Conservation (phyloP, 2,329 filamentous ascomycete species). For the Scleromitrula shiraiana region DNA sequence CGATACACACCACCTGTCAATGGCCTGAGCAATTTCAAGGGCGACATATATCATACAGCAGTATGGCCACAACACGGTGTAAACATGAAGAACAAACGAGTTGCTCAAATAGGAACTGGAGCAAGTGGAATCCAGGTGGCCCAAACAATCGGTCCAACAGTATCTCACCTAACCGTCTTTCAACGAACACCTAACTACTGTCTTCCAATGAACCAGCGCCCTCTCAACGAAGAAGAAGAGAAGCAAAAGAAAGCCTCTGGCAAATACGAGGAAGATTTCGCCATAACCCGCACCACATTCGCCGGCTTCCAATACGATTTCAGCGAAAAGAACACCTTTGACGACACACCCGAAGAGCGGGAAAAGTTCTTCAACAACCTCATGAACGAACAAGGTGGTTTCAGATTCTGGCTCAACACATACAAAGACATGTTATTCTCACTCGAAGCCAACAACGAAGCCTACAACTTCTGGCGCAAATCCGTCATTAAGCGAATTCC, state of each 20-base stretch:
- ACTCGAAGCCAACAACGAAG: slow-evolving; percentile 23
- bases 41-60: slow-evolving; percentile 22
- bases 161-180: slow-evolving; percentile 39
- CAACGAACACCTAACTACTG: slow-evolving; percentile 46
- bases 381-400: slow-evolving; percentile 23
- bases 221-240: slow-evolving; percentile 26
- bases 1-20: slow-evolving; percentile 19
- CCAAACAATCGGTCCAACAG: slow-evolving; percentile 26
- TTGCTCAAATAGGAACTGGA: slow-evolving; percentile 18
- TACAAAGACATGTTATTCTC: slow-evolving; percentile 28
- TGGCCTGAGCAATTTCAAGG: slow-evolving; percentile 23
- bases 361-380: slow-evolving; percentile 31
- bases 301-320: slow-evolving; percentile 28
- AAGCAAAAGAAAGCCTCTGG: slow-evolving; percentile 15
- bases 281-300: slow-evolving; percentile 20
- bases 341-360: slow-evolving; percentile 29
- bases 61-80: slow-evolving; percentile 31
- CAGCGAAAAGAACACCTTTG: slow-evolving; percentile 26
- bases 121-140: slow-evolving; percentile 20
- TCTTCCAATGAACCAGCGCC: slow-evolving; percentile 23
- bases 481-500: not conserved
- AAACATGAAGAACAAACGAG: slow-evolving; percentile 32
- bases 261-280: slow-evolving; percentile 29
- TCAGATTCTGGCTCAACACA: slow-evolving; percentile 30
- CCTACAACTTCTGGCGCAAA: slow-evolving; percentile 12